A percentile compares a stretch with the other conserved stretches of the same genome.
Evolutionary conservation across 345 rosid genomes (phyloP).

Genomic region (Eutrema yunnanense): DNA sequence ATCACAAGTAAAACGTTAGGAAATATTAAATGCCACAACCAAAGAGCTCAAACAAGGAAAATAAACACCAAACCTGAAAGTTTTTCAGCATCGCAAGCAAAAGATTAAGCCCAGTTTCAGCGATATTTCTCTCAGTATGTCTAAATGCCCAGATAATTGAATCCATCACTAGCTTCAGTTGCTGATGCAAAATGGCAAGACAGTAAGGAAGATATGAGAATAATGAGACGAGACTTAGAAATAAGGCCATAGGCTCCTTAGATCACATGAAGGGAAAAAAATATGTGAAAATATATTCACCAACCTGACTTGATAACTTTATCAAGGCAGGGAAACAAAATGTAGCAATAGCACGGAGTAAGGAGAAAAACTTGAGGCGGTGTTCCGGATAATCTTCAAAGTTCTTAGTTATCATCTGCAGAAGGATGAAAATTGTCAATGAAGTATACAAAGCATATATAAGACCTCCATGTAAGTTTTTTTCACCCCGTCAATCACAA

Average conservation of each 20-base stretch:
- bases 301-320: slow-evolving; percentile 86
- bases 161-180: slow-evolving; percentile 97
- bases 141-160: slow-evolving; percentile 99
- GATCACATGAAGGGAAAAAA: neutral
- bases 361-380: slow-evolving; percentile 94
- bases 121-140: slow-evolving; percentile 98
- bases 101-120: slow-evolving; percentile 94
- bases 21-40: slow-evolving; percentile 24
- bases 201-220: neutral
- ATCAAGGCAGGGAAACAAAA: slow-evolving; percentile 93
- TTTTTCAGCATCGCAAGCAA: slow-evolving; percentile 91
- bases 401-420: slow-evolving; percentile 97
- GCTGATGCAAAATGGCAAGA: slow-evolving; percentile 41
- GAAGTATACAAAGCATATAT: neutral
- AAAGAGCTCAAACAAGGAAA: slow-evolving; percentile 36
- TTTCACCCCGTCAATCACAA: neutral
- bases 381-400: slow-evolving; percentile 99
- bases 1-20: slow-evolving; percentile 4
- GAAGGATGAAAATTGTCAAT: slow-evolving; percentile 6
- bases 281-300: slow-evolving; percentile 23
- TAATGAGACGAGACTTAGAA: neutral
- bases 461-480: neutral
- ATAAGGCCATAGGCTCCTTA: neutral
- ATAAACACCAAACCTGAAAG: slow-evolving; percentile 55
- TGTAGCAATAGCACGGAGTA: slow-evolving; percentile 96